Conservation (phyloP, 176 grass and related monocot genomes). For the Poa annua region DNA sequence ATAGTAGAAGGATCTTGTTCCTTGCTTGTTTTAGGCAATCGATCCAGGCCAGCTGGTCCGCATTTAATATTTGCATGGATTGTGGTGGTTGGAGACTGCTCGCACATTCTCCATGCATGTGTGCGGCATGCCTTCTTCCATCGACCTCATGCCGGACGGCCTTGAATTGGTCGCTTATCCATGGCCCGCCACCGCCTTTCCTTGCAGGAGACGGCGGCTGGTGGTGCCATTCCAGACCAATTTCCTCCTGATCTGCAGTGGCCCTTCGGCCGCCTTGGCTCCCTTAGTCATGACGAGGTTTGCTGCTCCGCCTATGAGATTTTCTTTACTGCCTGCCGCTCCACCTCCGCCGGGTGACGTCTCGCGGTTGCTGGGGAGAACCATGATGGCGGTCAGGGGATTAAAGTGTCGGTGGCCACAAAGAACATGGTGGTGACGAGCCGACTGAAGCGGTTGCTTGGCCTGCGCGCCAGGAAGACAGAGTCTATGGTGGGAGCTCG, state of each 20-base stretch:
- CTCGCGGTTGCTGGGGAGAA: neutral
- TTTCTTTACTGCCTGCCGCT: slow-evolving; percentile 58
- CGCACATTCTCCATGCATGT: neutral
- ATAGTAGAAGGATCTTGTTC: neutral
- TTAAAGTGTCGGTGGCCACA: neutral
- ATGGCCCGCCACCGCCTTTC: slow-evolving; percentile 24
- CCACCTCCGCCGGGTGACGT: neutral
- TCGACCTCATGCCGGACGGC: neutral
- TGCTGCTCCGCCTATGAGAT: slow-evolving; percentile 62
- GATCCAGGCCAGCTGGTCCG: neutral
- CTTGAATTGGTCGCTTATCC: neutral
- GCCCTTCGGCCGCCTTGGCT: slow-evolving; percentile 64
- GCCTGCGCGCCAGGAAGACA: slow-evolving; percentile 51
- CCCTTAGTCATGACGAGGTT: slow-evolving; percentile 52
- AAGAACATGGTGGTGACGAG: slow-evolving; percentile 59
- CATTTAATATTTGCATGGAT: slow-evolving; percentile 12
- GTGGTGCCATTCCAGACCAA: slow-evolving; percentile 1
- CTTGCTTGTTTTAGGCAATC: slow-evolving; percentile 22
- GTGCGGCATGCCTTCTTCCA: neutral
- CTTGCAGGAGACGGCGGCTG: slow-evolving; percentile 5
- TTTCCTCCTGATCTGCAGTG: slow-evolving; percentile 51
- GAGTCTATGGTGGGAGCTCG: slow-evolving; percentile 44
- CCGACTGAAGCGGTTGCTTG: slow-evolving; percentile 58
- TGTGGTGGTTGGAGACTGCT: neutral
- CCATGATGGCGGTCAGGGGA: neutral